These are phyloP conservation scores for Anthracocystis panici-leucophaei DNA, from an alignment of 1,284 basidiomycete species.

Conservation along the genomic window DNA sequence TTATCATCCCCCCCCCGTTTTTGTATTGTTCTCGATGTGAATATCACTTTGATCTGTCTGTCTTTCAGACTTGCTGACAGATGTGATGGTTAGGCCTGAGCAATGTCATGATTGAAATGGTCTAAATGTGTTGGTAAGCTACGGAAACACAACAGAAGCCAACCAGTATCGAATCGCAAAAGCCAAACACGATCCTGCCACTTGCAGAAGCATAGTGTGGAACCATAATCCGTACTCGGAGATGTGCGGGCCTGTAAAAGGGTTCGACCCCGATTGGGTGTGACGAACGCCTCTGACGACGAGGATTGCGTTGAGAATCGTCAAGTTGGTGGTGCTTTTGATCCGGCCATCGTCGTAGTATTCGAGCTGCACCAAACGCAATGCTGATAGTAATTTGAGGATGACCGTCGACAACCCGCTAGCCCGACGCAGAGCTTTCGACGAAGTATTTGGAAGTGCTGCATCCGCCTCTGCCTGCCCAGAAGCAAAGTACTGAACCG, in stretches of 20 bases:
- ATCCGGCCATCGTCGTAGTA: constrained; percentile 25
- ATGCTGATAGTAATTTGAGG: constrained; percentile 27
- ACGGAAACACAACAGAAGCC: constrained; percentile 61
- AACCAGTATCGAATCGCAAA: constrained; percentile 66
- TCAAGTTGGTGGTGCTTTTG: constrained; percentile 64
- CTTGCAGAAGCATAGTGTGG: constrained; percentile 59
- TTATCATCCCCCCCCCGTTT: not conserved
- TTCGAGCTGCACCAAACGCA: constrained; percentile 47
- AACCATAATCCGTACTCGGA: constrained; percentile 56
- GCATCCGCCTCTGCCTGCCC: not conserved
- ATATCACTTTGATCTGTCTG: constrained; percentile 9
- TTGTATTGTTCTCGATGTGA: constrained; percentile 14
- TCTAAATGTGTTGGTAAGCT: not conserved
- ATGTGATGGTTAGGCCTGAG: not conserved
- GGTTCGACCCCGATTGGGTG: not conserved
- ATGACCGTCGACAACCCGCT: constrained; percentile 16
- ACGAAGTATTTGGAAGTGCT: constrained; percentile 22
- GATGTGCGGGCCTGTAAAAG: constrained; percentile 35
- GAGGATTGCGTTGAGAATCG: constrained; percentile 65
- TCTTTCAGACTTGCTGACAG: not conserved
- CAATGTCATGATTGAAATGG: constrained; percentile 1
- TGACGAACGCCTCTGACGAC: constrained; percentile 55
- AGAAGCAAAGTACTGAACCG: constrained; percentile 45
- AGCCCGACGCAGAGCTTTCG: constrained; percentile 15
- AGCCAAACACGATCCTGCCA: constrained; percentile 52